Base-by-base conservation (phyloP, 805 yeast species). In the Metschnikowia shivogae region DNA sequence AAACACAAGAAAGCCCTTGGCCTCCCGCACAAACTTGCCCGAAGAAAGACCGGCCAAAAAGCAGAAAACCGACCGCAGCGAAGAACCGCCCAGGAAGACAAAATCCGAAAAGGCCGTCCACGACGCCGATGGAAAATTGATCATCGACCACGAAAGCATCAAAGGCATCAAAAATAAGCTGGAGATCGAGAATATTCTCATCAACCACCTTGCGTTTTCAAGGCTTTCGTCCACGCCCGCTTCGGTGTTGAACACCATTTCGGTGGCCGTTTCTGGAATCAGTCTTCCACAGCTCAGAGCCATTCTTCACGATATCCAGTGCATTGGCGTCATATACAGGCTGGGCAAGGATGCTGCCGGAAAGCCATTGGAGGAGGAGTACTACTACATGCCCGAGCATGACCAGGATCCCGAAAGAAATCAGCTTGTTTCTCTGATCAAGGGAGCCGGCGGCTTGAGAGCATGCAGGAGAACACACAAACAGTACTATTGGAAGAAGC, bases 321-420 rank as follows among this genome's bases (percentile, higher is more conserved):
- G 92, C 57, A 76, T 92, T 47, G 98, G 98, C n/a, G 84, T 86
- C 9, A 90, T 93, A 48, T 78, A 81, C 58, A 84, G 98, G 63
- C 74, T 77, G 47, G 97, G 97, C 39, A 90, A 89, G 63, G 99
- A 93, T 65, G 97, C 98, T 3, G 95, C 97, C 2, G 99, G 98
- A 9, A 89, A 89, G 63, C 87, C 86, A 3, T 72, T 93, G 50
- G 98, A 92, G 54, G 95, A 89, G 62, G 97, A 93, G 62, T 93
- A 88, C 60, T 93, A 89, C 64, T 93, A 93, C 60, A 81, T 83
- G 46, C 82, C 89, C 3, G 98, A 89, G 54, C 76, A 81, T 37
- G 99, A 93, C 64, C 61, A 66, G 31, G 96, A 92, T 59, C 57
- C 60, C 24, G 81, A 81, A 39, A 81, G 99, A 60, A 81, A 80